Base-by-base conservation (phyloP, 805 yeast species). In the Lachancea mirantina region DNA sequence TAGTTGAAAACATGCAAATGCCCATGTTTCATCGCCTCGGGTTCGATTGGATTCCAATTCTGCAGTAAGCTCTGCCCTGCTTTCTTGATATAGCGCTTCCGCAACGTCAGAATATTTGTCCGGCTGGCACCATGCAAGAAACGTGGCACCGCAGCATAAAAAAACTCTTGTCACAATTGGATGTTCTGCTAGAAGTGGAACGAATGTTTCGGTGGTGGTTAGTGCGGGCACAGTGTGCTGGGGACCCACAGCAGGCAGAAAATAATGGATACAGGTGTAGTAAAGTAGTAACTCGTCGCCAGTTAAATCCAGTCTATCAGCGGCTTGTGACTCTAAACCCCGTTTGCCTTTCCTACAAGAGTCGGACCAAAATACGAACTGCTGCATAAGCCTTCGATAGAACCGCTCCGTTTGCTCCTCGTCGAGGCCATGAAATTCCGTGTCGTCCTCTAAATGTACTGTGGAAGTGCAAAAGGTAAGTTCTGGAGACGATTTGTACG, bases 81-180 rank as follows among this genome's bases (percentile, higher is more conserved):
- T 41, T 11, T 24, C 35, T 24, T 41, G 40, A 19, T 43, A 43
- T 13, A 43, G 32, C n/a, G 24, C 25, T 19, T 43, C 48, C 11
- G 46, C 46, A 8, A 39, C 20, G 8, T 23, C 30, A 3, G 42
- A 28, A 28, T 41, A 43, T 19, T 41, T 41, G 15, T 31, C 30
- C 7, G 45, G 46, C 23, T 43, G 48, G 19, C 45, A 41, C 48
- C 48, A 43, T 1, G 45, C 46, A 22, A 43, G 26, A 30, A 43
- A 43, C 6, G 48, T 43, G 3, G 48, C 48, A 2, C 48, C 48
- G 27, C 48, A 43, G 24, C 48, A 43, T 16, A 38, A 30, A 18
- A 41, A 43, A 8, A 43, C 48, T 13, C 36, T 38, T 20, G 34
- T 39, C 14, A 41, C 43, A 10, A 43, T 41, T 2, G 43, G 27